Evolutionary conservation across 176 grass and related monocot species (phyloP).

Genomic region (Metroxylon sagu): DNA sequence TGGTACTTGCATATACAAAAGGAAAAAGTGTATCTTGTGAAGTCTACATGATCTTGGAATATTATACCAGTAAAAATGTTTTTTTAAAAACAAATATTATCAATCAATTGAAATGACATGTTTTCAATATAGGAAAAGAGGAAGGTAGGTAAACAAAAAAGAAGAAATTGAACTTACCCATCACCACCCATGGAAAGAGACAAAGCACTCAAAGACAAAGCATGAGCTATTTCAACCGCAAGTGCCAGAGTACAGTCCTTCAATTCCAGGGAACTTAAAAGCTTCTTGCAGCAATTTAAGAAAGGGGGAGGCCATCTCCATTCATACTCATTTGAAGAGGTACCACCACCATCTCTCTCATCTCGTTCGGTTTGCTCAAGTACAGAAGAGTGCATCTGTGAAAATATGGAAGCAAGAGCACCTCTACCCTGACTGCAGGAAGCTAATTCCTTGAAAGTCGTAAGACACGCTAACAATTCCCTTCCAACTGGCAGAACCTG

Average conservation of each 20-base stretch:
- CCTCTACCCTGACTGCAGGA: slow-evolving; percentile 46
- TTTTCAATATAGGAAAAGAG: too few relatives aligned
- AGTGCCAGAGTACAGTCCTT: slow-evolving; percentile 28
- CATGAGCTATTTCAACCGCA: slow-evolving; percentile 60
- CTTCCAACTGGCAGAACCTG: slow-evolving; percentile 69
- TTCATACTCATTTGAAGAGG: slow-evolving; percentile 6
- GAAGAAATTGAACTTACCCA: slow-evolving; percentile 30
- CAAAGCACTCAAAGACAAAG: slow-evolving; percentile 45
- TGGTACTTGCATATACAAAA: too few relatives aligned
- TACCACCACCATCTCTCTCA: slow-evolving; percentile 1
- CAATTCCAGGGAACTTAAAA: slow-evolving; percentile 38
- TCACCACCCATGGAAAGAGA: slow-evolving; percentile 45
- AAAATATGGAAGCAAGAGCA: slow-evolving; percentile 28
- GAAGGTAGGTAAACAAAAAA: slow-evolving; percentile 1
- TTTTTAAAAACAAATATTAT: too few relatives aligned
- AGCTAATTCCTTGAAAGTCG: slow-evolving; percentile 75
- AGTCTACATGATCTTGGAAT: too few relatives aligned
- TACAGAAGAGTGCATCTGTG: slow-evolving; percentile 9
- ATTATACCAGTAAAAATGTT: too few relatives aligned
- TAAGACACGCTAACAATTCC: slow-evolving; percentile 71
- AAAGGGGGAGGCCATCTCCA: slow-evolving; percentile 22
- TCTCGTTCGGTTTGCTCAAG: slow-evolving; percentile 25
- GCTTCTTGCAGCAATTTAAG: slow-evolving; percentile 32
- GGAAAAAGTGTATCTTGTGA: too few relatives aligned
- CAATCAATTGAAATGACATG: too few relatives aligned